Base-by-base conservation (phyloP, 768 basidiomycete genomes). In the Cyclocybe cylindracea region DNA sequence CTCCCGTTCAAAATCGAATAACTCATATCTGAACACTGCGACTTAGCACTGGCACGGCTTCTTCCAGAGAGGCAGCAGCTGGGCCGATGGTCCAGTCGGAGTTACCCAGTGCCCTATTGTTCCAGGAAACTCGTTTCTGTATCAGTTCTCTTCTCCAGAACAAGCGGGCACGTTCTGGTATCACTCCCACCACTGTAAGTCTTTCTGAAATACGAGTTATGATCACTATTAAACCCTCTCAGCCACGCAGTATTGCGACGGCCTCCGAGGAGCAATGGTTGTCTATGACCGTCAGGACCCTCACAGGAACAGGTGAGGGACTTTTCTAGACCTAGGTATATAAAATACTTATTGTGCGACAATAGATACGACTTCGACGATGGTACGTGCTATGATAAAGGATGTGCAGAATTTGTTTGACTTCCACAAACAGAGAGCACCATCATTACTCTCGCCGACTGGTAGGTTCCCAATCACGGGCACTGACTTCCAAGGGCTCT, bases 131-230 rank as follows among this genome's bases (percentile, higher is more conserved):
- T 66, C 70, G 3, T 78, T 74, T 60, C 39, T 69, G 31, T 77
- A 80, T 57, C 47, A 67, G 4, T 75, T 78, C 51, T 52, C 51
- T 6, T 60, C 60, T 2, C 63, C 63, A 7, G 59, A 59, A 8
- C 74, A 76, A 50, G 68, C 73, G 1, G 75, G 77, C 10, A 70
- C 65, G 10, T 82, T 70, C 56, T 81, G 79, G 78, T 70, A 64
- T 24, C 62, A 63, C 42, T 65, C 60, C 5, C 65, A 67, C 54
- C 59, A 74, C 61, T 66, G 68, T 70, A 32, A 39, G 63, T 61
- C 9, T 9, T 18, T 24, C 24, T 37, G 1, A 2, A n/a, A 13
- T 16, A 7, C 24, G 5, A 29, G 4, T 35, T 65, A 65, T 3
- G 65, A 63, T 10, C 68, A 55, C 44, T 71, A 10, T 39, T n/a